phyloP scores from a whole-genome alignment of 345 rosid genomes.

The Trapa bicornis region DNA sequence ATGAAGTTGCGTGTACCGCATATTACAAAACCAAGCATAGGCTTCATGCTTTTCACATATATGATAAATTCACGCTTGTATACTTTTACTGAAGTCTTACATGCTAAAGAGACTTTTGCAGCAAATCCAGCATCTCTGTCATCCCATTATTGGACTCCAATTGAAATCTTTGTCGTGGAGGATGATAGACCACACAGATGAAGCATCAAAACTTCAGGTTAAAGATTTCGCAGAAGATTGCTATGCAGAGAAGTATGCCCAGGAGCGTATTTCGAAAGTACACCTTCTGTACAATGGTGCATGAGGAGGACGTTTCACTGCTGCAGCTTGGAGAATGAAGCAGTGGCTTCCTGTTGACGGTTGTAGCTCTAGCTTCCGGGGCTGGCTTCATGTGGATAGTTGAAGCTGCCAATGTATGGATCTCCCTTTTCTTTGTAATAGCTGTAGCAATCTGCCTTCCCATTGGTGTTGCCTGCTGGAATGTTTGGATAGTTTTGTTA shows the following conservation, averaged over 20 bases:
- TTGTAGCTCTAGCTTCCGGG: not conserved
- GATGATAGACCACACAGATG: too few species aligned
- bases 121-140: too few species aligned
- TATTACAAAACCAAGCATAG: too few species aligned
- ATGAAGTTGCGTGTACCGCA: too few species aligned
- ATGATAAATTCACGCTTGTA: too few species aligned
- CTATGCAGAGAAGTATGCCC: not conserved
- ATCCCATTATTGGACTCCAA: too few species aligned
- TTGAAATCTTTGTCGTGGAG: too few species aligned
- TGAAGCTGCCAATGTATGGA: not conserved
- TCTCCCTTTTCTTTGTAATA: not conserved
- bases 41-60: too few species aligned
- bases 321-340: not conserved
- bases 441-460: not conserved
- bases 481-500: not conserved
- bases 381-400: not conserved
- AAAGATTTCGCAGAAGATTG: not conserved
- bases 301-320: not conserved
- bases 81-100: too few species aligned
- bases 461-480: not conserved
- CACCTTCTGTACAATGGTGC: not conserved
- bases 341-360: not conserved
- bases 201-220: not conserved
- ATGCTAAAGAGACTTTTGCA: too few species aligned
- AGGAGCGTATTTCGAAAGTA: not conserved